Conservation (phyloP, 192 early-diverging fungal genomes). For the Mortierella claussenii region DNA sequence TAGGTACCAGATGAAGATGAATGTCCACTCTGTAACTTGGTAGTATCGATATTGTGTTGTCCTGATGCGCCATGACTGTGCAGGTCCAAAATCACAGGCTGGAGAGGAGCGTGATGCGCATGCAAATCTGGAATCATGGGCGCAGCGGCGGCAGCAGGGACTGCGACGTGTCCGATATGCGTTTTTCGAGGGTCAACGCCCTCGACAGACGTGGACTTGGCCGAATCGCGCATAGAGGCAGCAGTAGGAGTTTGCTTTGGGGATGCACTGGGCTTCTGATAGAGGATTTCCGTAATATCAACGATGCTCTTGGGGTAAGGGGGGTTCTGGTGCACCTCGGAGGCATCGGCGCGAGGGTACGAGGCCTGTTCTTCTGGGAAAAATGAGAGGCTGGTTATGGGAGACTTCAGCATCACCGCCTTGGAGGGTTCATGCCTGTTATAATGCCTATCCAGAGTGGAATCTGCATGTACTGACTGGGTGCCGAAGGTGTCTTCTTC, state of each 20-base stretch:
- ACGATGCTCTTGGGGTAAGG: conserved; percentile 1
- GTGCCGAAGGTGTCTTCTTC: too few relatives aligned
- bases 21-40: not conserved
- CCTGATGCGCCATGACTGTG: not conserved
- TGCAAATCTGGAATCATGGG: too few relatives aligned
- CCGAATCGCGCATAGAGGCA: too few relatives aligned
- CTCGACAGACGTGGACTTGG: too few relatives aligned
- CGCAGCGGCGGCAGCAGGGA: too few relatives aligned
- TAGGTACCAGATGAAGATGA: not conserved
- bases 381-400: conserved; percentile 12
- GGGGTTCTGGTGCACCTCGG: conserved; percentile 5
- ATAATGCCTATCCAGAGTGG: not conserved
- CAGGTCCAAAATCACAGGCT: too few relatives aligned
- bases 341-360: conserved; percentile 14
- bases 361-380: conserved; percentile 33
- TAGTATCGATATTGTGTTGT: not conserved
- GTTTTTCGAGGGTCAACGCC: too few relatives aligned
- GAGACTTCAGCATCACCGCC: conserved; percentile 13
- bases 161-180: too few relatives aligned
- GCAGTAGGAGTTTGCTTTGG: too few relatives aligned
- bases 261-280: too few relatives aligned
- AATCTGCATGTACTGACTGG: not conserved
- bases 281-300: conserved; percentile 7
- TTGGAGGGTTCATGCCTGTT: conserved; percentile 12
- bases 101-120: too few relatives aligned